phyloP scores from a whole-genome alignment of 169 alveolate species.

The Cyclospora cayetanensis region DNA sequence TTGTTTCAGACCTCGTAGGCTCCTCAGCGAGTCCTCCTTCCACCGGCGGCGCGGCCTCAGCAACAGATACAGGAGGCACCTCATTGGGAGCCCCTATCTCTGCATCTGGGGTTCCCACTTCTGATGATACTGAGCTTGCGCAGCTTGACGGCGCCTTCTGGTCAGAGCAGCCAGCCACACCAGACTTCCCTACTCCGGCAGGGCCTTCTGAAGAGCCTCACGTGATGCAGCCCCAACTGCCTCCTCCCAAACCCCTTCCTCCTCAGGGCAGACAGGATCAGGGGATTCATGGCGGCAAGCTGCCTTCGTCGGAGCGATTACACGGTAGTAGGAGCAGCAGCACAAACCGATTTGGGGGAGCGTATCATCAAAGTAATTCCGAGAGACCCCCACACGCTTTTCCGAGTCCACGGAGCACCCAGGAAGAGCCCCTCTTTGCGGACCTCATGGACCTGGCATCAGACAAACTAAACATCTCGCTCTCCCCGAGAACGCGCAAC shows the following conservation, averaged over 20 bases:
- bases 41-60: neutral
- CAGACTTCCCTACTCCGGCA: neutral
- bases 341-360: too few species aligned
- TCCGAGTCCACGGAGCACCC: too few species aligned
- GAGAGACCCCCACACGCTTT: neutral
- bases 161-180: neutral
- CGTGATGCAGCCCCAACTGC: too few species aligned
- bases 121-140: neutral
- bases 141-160: neutral
- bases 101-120: conserved; percentile 17
- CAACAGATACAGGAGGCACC: neutral
- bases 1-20: neutral
- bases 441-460: conserved; percentile 25
- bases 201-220: conserved; percentile 23
- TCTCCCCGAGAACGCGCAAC: neutral
- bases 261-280: too few species aligned
- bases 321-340: conserved; percentile 29
- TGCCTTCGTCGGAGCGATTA: neutral
- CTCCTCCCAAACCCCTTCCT: neutral
- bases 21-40: conserved; percentile 1
- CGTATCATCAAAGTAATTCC: neutral
- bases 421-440: neutral
- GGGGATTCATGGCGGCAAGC: too few species aligned
- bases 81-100: neutral
- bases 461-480: conserved; percentile 15